Conservation (phyloP, 2,329 filamentous ascomycete species). For the Scedosporium apiospermum region DNA sequence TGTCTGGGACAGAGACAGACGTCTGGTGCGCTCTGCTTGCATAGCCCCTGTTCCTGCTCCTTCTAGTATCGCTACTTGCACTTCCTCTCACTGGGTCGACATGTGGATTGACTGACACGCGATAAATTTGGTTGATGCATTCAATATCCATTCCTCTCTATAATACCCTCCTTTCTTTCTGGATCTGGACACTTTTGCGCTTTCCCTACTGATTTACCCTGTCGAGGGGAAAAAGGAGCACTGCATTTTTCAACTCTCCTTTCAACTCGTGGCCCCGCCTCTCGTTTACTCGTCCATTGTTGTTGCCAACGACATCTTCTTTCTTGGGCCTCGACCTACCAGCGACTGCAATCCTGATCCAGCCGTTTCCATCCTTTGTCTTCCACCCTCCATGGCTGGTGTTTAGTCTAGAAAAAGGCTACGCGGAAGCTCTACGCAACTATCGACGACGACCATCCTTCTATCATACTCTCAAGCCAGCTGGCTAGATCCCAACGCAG, state of each 20-base stretch:
- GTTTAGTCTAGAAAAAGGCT: slow-evolving; percentile 6
- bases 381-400: slow-evolving; percentile 7
- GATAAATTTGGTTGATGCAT: background rate
- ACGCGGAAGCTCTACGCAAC: background rate
- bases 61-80: background rate
- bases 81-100: background rate
- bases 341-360: background rate
- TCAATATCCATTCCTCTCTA: background rate
- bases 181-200: background rate
- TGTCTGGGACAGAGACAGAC: too few species aligned
- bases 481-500: too few species aligned
- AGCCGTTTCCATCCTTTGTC: background rate
- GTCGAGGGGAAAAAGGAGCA: background rate
- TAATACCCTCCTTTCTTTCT: background rate
- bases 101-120: background rate
- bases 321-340: too few species aligned
- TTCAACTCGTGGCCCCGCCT: background rate
- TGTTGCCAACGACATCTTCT: too few species aligned
- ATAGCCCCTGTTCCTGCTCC: too few species aligned
- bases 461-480: background rate
- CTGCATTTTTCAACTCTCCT: background rate
- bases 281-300: background rate
- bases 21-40: too few species aligned
- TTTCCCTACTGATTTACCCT: background rate
- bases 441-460: background rate